Conservation (phyloP, 1,139 yeast species). For the Protomyces macrosporus region DNA sequence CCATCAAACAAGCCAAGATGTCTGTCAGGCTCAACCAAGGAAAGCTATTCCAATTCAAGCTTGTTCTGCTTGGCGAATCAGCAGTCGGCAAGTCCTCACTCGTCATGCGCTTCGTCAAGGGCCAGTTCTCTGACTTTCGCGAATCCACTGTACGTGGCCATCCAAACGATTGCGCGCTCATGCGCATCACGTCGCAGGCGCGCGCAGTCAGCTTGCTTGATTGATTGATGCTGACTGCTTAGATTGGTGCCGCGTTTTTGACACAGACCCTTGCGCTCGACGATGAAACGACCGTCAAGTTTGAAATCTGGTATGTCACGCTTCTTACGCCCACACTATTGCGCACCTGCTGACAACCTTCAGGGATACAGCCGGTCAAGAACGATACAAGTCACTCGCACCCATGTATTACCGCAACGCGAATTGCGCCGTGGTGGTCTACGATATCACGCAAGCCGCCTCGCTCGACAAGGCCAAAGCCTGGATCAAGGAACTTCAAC, state of each 20-base stretch:
- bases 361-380: constrained; percentile 95
- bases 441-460: constrained; percentile 56
- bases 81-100: constrained; percentile 85
- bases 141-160: constrained; percentile 71
- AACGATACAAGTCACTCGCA: constrained; percentile 78
- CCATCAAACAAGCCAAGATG: constrained; percentile 27
- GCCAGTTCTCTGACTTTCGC: constrained; percentile 86
- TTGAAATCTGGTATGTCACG: constrained; percentile 44
- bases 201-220: neutral
- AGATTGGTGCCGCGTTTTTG: constrained; percentile 68
- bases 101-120: constrained; percentile 88
- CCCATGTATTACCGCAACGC: constrained; percentile 91
- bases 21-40: constrained; percentile 37
- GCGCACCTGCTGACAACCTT: neutral
- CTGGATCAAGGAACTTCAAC: constrained; percentile 92
- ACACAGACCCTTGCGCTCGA: constrained; percentile 77
- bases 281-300: constrained; percentile 48
- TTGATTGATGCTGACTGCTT: constrained; percentile 44
- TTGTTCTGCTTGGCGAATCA: constrained; percentile 87
- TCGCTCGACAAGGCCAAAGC: constrained; percentile 85
- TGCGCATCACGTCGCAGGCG: neutral
- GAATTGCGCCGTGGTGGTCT: constrained; percentile 82
- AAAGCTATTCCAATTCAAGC: constrained; percentile 64
- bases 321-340: neutral
- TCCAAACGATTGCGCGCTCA: neutral